Evolutionary conservation across 2,329 filamentous ascomycete species (phyloP).

Genomic region (Trichoderma koningiopsis): DNA sequence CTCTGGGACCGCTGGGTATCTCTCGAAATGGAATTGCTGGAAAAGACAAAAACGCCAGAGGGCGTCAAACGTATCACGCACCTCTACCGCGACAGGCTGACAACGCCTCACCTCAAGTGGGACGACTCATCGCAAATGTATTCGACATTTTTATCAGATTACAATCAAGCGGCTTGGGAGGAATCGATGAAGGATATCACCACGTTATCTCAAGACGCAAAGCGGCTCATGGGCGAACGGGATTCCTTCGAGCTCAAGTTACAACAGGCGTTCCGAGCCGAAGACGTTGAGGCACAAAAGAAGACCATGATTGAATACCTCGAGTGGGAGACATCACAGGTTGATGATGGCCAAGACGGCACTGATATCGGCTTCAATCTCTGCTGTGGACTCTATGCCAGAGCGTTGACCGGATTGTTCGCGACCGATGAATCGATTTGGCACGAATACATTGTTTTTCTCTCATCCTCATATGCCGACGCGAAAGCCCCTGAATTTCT

Average conservation of each 20-base stretch:
- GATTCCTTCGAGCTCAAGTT: conserved; percentile 70
- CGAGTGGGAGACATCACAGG: conserved; percentile 76
- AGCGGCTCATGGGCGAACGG: conserved; percentile 62
- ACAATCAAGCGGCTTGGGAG: conserved; percentile 72
- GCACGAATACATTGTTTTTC: conserved; percentile 80
- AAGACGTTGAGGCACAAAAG: conserved; percentile 58
- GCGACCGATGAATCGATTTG: conserved; percentile 74
- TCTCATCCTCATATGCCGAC: conserved; percentile 53
- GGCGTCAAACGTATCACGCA: conserved; percentile 66
- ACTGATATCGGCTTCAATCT: conserved; percentile 51
- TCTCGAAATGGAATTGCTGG: conserved; percentile 69
- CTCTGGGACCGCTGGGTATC: conserved; percentile 80
- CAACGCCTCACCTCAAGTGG: conserved; percentile 74
- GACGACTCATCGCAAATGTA: conserved; percentile 74
- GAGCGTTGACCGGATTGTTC: conserved; percentile 71
- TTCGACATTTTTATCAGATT: conserved; percentile 72
- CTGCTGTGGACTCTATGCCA: conserved; percentile 71
- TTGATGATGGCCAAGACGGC: conserved; percentile 52
- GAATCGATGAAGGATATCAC: conserved; percentile 70
- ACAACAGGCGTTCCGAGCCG: conserved; percentile 57
- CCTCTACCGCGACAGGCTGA: conserved; percentile 70
- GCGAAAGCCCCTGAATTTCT: conserved; percentile 47
- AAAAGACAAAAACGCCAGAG: conserved; percentile 55
- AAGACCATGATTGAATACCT: conserved; percentile 68
- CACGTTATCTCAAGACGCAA: conserved; percentile 63